Evolutionary conservation across 2,329 filamentous ascomycete species (phyloP).

Genomic region (Colletotrichum zoysiae): DNA sequence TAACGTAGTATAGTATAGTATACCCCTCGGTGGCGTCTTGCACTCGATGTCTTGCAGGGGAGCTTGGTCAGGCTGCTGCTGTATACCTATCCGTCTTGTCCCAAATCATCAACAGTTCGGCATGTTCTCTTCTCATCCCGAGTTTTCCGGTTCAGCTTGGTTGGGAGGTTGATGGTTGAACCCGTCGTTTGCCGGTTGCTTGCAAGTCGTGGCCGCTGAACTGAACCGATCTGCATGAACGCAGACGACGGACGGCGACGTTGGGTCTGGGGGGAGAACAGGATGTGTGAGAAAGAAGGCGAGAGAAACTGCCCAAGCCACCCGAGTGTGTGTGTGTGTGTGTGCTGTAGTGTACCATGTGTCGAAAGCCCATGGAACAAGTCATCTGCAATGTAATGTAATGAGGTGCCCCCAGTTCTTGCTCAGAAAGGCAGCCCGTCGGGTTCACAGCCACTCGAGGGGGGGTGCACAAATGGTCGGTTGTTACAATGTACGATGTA

Average conservation of each 20-base stretch:
- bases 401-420: slow-evolving; percentile 4
- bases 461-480: too few species aligned
- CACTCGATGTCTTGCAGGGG: neutral
- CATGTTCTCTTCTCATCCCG: neutral
- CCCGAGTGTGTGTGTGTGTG: neutral
- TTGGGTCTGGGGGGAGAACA: neutral
- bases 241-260: neutral
- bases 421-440: slow-evolving; percentile 3
- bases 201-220: slow-evolving; percentile 3
- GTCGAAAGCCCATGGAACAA: neutral
- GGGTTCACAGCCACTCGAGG: neutral
- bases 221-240: slow-evolving; percentile 7
- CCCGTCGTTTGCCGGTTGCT: neutral
- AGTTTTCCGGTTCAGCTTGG: neutral
- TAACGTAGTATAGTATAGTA: neutral
- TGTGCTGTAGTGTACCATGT: neutral
- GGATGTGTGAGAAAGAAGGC: neutral
- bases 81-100: neutral
- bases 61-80: neutral
- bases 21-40: slow-evolving; percentile 3
- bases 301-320: neutral
- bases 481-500: too few species aligned
- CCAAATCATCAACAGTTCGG: neutral
- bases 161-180: neutral
- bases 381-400: neutral